phyloP scores from a whole-genome alignment of 345 rosid species.

The Euphorbia peplus region DNA sequence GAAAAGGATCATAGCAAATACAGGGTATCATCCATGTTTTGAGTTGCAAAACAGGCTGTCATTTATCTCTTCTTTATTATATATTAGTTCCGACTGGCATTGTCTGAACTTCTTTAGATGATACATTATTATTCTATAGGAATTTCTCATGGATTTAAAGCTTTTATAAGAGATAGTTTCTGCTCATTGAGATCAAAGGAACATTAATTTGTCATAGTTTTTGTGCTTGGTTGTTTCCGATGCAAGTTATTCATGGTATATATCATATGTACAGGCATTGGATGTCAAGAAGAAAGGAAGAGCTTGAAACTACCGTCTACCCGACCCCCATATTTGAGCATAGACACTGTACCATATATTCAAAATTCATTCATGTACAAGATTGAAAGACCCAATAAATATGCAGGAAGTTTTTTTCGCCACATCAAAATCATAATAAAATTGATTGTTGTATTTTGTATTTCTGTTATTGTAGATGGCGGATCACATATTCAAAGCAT shows the following conservation, averaged over 20 bases:
- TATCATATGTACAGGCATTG: conserved; percentile 49
- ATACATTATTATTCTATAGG: not conserved
- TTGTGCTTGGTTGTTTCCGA: no score
- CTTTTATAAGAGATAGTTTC: not conserved
- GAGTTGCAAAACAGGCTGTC: not conserved
- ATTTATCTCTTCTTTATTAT: not conserved
- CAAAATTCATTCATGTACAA: conserved; percentile 20
- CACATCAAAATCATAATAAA: no score
- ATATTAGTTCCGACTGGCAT: not conserved
- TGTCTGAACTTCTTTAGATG: not conserved
- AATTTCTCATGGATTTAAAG: not conserved
- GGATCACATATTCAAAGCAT: conserved; percentile 2
- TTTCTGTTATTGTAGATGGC: not conserved
- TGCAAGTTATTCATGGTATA: not conserved
- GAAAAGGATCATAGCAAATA: not conserved
- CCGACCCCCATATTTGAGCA: not conserved
- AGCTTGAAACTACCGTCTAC: conserved; percentile 20
- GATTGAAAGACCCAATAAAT: conserved; percentile 25
- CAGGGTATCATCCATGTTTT: not conserved
- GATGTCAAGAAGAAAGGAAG: conserved; percentile 72
- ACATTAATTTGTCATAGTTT: no score
- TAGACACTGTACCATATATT: not conserved
- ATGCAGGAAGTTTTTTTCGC: conserved; percentile 10
- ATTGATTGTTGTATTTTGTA: conserved; percentile 1
- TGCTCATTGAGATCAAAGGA: no score